phyloP scores from a whole-genome alignment of 148 eudicot species.

The Chenopodium berlandieri region DNA sequence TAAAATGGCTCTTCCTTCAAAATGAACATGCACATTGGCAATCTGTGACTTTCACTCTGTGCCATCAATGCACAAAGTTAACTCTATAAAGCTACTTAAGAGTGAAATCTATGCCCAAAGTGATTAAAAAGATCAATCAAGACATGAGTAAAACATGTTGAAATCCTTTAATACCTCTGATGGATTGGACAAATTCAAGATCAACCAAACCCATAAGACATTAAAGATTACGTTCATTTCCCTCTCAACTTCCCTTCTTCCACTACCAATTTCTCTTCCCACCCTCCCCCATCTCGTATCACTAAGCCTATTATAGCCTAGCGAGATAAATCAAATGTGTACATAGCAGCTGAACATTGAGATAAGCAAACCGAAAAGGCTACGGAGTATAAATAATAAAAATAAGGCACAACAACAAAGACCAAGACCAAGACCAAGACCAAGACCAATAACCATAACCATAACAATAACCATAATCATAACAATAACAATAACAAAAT shows the following conservation, averaged over 20 bases:
- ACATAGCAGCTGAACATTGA: not conserved
- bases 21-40: no score
- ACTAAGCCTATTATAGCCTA: not conserved
- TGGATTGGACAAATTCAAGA: not conserved
- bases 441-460: no score
- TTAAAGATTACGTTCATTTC: not conserved
- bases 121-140: not conserved
- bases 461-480: no score
- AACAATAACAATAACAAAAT: not conserved
- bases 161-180: not conserved
- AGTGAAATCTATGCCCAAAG: not conserved
- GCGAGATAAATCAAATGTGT: not conserved
- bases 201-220: not conserved
- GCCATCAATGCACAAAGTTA: no score
- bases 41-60: no score
- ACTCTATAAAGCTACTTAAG: no score
- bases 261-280: not conserved
- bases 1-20: not conserved
- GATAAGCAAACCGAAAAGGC: not conserved
- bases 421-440: no score
- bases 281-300: not conserved
- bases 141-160: not conserved
- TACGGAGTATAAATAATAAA: no score
- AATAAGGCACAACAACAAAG: no score
- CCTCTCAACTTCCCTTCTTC: not conserved